These are phyloP conservation scores for Pascua sp. DNA, from an alignment of 1,284 basidiomycete species.

Conservation along the genomic window DNA sequence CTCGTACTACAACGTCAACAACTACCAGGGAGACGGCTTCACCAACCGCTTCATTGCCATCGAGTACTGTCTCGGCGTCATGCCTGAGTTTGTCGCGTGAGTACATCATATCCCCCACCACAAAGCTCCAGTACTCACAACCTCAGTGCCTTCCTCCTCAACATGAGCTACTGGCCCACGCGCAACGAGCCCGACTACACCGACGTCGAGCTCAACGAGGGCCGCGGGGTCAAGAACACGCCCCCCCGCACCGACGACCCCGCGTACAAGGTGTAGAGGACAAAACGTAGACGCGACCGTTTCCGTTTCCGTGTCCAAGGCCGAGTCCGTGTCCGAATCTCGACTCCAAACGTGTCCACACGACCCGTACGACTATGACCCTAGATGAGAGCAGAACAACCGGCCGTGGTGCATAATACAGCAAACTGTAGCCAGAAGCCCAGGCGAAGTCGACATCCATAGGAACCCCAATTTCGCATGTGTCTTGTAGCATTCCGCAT, in stretches of 20 bases:
- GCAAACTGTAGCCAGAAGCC: no score
- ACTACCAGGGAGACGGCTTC: constrained; percentile 16
- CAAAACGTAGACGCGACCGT: no score
- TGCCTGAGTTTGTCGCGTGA: constrained; percentile 19
- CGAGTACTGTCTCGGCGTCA: constrained; percentile 17
- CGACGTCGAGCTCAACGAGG: background rate
- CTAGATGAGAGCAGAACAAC: no score
- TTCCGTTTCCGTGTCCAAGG: no score
- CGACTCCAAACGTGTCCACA: no score
- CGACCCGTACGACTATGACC: no score
- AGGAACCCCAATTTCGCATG: no score
- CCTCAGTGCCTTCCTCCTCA: constrained; percentile 7
- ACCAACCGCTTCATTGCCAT: constrained; percentile 13
- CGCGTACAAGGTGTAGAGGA: no score
- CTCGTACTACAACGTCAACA: constrained; percentile 18
- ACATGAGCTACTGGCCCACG: constrained; percentile 7
- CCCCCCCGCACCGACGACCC: background rate
- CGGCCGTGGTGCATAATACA: no score
- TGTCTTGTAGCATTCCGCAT: no score
- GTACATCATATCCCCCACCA: background rate
- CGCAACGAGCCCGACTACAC: background rate
- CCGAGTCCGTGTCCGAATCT: no score
- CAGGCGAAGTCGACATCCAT: no score
- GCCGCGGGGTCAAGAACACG: background rate
- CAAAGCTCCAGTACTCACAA: background rate